Evolutionary conservation across 176 grass and related monocot species (phyloP), one percentile per base, ranked within the genome.

Genomic region (Saccharum officinarum): DNA sequence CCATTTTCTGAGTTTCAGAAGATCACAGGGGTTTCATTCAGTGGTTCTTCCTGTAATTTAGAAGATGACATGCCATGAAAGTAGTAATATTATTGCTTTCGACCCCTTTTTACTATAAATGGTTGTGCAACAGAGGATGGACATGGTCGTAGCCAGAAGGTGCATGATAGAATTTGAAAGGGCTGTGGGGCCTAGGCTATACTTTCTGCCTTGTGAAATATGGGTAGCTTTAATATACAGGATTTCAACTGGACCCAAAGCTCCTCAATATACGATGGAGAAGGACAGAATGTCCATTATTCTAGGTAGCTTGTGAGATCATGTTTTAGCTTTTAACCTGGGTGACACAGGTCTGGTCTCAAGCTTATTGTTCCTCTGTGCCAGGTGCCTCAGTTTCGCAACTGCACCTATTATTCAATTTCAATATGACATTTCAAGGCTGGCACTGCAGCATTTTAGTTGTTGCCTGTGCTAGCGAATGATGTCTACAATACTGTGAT

Each of bases 401-500:
- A 63, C 37, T 26, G 13, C 46, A 42, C 46, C 55, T 60, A 60
- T 10, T 77, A 7, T 26, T 77, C 34, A 68, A n/a, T 18, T 78
- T 38, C 3, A 25, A 33, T 71, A 84, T 87, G 64, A 80, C 25
- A 79, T 80, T 44, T 84, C 7, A 11, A 30, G 62, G 6, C 10
- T 47, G 62, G 52, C 6, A 60, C 14, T 38, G 26, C 38, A 77
- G 26, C 18, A 28, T 45, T 40, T 69, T 69, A 25, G 9, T 80
- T 37, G 28, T 60, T 47, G 18, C 6, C 38, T 57, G 62, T 77
- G 71, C 69, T 85, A 57, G 62, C 2, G 0, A 77, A 80, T 81
- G 45, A 81, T 85, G 38, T 75, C 82, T 31, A 16, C 28, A 33
- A 6, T 84, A 75, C 60, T 71, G 28, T 49, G 63, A 82, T 64